Conservation (phyloP, 306 rosid species). For the Ormosia semicastrata region DNA sequence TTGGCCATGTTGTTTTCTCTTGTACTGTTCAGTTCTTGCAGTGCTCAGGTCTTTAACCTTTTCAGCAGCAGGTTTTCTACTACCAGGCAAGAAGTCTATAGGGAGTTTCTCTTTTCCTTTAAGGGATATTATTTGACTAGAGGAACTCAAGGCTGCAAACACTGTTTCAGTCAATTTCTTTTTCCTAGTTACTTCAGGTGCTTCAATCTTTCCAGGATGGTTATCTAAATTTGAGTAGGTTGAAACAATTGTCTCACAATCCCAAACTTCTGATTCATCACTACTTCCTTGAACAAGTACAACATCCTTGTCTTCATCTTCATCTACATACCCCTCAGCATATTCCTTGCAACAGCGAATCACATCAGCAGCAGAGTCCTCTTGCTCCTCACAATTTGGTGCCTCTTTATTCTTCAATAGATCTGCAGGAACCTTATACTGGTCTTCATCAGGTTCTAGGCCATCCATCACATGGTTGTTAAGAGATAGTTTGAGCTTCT, state of each 20-base stretch:
- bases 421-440: conserved; percentile 78
- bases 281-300: conserved; percentile 69
- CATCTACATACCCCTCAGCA: conserved; percentile 73
- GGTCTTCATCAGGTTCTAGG: conserved; percentile 44
- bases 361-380: conserved; percentile 55
- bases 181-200: conserved; percentile 62
- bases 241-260: conserved; percentile 86
- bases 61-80: conserved; percentile 50
- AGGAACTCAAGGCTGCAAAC: conserved; percentile 51
- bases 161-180: conserved; percentile 72
- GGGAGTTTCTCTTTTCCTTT: conserved; percentile 84
- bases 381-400: conserved; percentile 39
- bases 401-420: conserved; percentile 41
- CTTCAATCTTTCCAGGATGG: conserved; percentile 78
- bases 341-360: conserved; percentile 77
- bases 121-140: conserved; percentile 59
- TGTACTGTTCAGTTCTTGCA: conserved; percentile 51
- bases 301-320: conserved; percentile 47
- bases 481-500: conserved; percentile 59
- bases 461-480: conserved; percentile 40
- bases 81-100: conserved; percentile 64
- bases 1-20: conserved; percentile 67
- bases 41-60: conserved; percentile 40
- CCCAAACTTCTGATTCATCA: conserved; percentile 89
- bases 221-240: conserved; percentile 85